Conservation (phyloP, 345 rosid genomes). For the Eucalyptus erythrocorys region DNA sequence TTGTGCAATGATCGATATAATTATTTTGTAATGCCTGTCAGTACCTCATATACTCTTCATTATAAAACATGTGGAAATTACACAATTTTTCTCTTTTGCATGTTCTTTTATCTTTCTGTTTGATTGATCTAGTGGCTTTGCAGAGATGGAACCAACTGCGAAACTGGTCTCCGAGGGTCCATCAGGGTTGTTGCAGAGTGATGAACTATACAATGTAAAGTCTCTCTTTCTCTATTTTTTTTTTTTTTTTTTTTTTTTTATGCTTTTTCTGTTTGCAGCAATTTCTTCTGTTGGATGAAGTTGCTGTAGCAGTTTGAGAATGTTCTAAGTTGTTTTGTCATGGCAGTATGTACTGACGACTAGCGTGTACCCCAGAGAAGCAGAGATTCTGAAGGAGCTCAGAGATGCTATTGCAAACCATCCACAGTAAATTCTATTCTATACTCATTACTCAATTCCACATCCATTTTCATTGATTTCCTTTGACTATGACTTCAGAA, state of each 20-base stretch:
- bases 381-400: conserved; percentile 49
- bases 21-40: too few relatives aligned
- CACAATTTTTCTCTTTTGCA: neutral
- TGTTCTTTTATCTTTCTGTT: neutral
- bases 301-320: neutral
- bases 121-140: neutral
- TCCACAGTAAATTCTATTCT: conserved; percentile 13
- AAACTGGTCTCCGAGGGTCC: neutral
- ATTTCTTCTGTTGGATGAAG: neutral
- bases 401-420: conserved; percentile 36
- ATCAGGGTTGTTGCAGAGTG: conserved; percentile 43
- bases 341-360: conserved; percentile 52
- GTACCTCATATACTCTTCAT: neutral
- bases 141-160: conserved; percentile 1
- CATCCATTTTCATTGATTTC: neutral
- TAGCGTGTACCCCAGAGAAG: conserved; percentile 59
- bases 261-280: neutral
- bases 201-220: neutral
- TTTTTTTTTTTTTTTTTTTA: too few relatives aligned
- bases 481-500: neutral
- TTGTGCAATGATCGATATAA: too few relatives aligned
- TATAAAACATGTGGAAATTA: too few relatives aligned
- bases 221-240: too few relatives aligned
- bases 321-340: neutral
- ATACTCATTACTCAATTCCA: neutral